Evolutionary conservation across 495 filamentous ascomycete genomes (phyloP).

Genomic region (Neurospora cerealis): DNA sequence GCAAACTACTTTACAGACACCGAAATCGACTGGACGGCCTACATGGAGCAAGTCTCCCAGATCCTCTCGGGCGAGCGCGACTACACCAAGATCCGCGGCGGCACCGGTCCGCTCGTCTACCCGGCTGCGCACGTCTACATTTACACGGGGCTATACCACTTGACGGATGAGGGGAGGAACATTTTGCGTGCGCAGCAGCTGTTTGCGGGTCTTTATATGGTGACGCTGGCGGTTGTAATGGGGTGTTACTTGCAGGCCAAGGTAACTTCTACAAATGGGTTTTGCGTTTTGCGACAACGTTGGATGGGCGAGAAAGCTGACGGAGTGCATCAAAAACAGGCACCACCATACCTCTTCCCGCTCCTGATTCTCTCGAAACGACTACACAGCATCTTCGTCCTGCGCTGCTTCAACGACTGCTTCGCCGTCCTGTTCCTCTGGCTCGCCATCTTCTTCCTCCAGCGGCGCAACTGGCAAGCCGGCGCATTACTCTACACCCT

Average conservation of each 20-base stretch:
- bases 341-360: conserved; percentile 80
- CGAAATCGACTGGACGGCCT: conserved; percentile 95
- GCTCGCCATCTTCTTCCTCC: conserved; percentile 65
- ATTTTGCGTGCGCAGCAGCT: conserved; percentile 71
- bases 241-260: conserved; percentile 69
- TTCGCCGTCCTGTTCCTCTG: conserved; percentile 76
- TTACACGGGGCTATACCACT: conserved; percentile 65
- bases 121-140: conserved; percentile 89
- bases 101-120: conserved; percentile 89
- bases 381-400: conserved; percentile 83
- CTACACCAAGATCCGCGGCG: conserved; percentile 75
- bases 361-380: conserved; percentile 84
- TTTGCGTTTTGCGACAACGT: neutral
- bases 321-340: conserved; percentile 33
- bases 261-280: conserved; percentile 28
- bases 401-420: conserved; percentile 93
- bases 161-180: conserved; percentile 68
- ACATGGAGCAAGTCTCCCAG: conserved; percentile 85
- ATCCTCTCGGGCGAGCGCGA: conserved; percentile 78
- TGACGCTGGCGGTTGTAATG: conserved; percentile 65
- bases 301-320: neutral
- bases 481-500: conserved; percentile 64
- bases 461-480: conserved; percentile 58
- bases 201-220: conserved; percentile 70
- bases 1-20: conserved; percentile 54